A percentile compares a stretch with the other conserved stretches of the same genome.
phyloP scores from a whole-genome alignment of 371 early-diverging fungal species.

The Mucor circinelloides region DNA sequence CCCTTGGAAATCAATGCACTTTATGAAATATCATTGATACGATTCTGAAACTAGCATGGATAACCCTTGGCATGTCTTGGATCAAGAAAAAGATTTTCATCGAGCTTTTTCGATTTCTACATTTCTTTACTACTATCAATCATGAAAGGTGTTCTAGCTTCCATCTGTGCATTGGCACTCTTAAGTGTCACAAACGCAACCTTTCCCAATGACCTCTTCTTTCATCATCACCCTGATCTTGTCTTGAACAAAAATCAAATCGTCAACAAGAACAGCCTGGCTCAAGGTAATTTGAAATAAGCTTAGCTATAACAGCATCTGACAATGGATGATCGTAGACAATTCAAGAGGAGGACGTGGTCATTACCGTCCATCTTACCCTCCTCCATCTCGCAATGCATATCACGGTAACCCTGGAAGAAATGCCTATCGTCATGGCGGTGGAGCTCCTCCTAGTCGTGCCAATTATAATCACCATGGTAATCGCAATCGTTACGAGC shows the following conservation, averaged over 20 bases:
- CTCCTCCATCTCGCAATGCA: neutral
- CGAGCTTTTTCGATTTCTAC: neutral
- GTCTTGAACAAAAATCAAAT: neutral
- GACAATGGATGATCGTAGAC: neutral
- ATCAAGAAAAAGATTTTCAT: neutral
- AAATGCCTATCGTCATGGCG: neutral
- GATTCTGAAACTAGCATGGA: neutral
- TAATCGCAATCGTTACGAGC: neutral
- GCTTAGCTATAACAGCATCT: neutral
- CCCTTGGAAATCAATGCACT: neutral
- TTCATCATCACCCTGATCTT: slow-evolving; percentile 17
- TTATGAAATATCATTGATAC: neutral
- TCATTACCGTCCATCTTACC: neutral
- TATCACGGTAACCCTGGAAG: neutral
- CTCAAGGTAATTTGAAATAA: neutral
- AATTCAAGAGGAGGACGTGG: neutral
- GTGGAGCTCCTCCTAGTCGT: neutral
- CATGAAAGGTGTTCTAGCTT: slow-evolving; percentile 6
- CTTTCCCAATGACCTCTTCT: slow-evolving; percentile 20
- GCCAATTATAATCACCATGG: neutral
- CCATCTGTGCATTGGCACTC: neutral
- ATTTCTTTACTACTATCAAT: neutral
- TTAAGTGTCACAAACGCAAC: neutral
- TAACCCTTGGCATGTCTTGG: slow-evolving; percentile 4
- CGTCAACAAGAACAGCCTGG: neutral